Base-by-base conservation (phyloP, 116 monocot species). In the Posidonia oceanica region DNA sequence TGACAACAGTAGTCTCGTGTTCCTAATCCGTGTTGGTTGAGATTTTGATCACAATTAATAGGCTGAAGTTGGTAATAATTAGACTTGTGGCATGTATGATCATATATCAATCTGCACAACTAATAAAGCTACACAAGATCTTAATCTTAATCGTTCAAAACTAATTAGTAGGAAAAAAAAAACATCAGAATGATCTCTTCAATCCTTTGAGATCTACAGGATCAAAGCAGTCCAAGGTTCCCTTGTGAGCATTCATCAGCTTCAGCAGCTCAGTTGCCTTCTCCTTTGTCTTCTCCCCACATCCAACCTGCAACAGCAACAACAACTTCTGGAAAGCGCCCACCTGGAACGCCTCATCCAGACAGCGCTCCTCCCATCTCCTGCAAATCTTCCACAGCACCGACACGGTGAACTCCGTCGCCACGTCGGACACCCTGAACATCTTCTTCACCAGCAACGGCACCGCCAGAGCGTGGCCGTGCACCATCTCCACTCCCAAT, bases 281-380 rank as follows among this genome's bases (percentile, higher is more conserved):
- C 82, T 79, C 85, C 76, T 87, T 94, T 6, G 80, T 81, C 15
- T 59, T 20, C 16, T 73, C 80, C 13, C 82, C 61, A 61, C 87
- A 87, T 1, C 94, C 90, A 1, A 87, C 70, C 77, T 94, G 94
- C 72, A 94, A 44, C 16, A 94, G 70, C 37, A 94, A 59, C 73
- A 94, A 52, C 22, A 90, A 76, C 79, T 90, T 94, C 82, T 90
- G 90, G 75, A 94, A 90, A 0, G 83, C 87, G 18, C 94, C 94
- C 7, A 82, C 81, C 17, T 77, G 68, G 62, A 86, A 22, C 75
- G 82, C 82, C 77, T 83, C 83, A 48, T 18, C 54, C 70, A 75
- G 0, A 7, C 76, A 70, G 54, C 48, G 41, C 42, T 59, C 36
- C 4, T 48, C 44, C 51, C n/a, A 40, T 23, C 56, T 66, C 77